Conservation (phyloP, 306 rosid genomes). For the Cajanus cajan region DNA sequence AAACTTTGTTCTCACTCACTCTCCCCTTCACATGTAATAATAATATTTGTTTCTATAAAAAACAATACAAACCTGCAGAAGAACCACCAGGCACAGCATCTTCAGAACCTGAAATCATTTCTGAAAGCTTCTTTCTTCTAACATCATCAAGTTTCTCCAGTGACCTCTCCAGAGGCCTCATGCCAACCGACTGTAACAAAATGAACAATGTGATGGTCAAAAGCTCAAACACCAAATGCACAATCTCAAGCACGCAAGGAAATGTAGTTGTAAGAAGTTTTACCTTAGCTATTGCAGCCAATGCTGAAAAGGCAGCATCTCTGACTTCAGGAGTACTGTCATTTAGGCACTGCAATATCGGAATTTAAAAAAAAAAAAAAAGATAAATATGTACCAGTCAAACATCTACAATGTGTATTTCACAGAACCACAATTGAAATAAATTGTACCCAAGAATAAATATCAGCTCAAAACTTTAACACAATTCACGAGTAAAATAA, state of each 20-base stretch:
- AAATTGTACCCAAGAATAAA: neutral
- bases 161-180: constrained; percentile 93
- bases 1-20: neutral
- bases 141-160: constrained; percentile 98
- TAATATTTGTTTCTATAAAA: neutral
- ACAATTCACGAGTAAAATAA: neutral
- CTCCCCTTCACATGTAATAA: constrained; percentile 4
- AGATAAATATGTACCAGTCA: neutral
- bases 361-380: neutral
- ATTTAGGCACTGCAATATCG: constrained; percentile 67
- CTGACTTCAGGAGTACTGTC: constrained; percentile 98
- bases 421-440: neutral
- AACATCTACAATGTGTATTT: neutral
- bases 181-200: constrained; percentile 77
- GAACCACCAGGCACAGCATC: constrained; percentile 57
- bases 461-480: neutral
- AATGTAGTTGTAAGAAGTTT: constrained; percentile 6
- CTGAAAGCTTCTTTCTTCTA: constrained; percentile 90
- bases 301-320: constrained; percentile 94
- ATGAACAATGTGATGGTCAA: constrained; percentile 27
- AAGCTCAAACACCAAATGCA: constrained; percentile 11
- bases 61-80: constrained; percentile 59
- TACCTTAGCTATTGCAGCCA: constrained; percentile 97
- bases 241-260: constrained; percentile 6
- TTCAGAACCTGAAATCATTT: constrained; percentile 91